A percentile compares a stretch with the other conserved stretches of the same genome.
Evolutionary conservation across 2,329 filamentous ascomycete species (phyloP).

Genomic region (Apiospora pterosperma): DNA sequence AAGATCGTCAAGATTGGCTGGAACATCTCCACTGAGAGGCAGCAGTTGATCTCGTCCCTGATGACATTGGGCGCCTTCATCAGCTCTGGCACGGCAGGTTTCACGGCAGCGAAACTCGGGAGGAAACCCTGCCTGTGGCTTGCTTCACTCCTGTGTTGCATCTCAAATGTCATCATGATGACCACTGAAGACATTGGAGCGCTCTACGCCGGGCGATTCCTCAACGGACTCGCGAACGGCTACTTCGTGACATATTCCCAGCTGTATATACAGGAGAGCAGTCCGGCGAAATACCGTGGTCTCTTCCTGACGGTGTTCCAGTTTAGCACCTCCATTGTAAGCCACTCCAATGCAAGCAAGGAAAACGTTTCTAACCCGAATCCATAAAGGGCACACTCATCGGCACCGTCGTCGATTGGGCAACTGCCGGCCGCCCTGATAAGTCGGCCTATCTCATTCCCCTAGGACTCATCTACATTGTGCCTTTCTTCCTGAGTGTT

Average conservation of each 20-base stretch:
- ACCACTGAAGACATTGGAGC: slow-evolving; percentile 47
- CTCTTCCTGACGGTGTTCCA: slow-evolving; percentile 45
- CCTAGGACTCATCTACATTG: slow-evolving; percentile 26
- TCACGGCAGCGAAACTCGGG: slow-evolving; percentile 31
- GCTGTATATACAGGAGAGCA: slow-evolving; percentile 43
- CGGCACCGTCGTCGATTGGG: slow-evolving; percentile 37
- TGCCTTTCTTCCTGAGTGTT: slow-evolving; percentile 22
- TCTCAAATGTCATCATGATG: slow-evolving; percentile 57
- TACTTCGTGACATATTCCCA: slow-evolving; percentile 55
- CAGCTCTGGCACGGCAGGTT: slow-evolving; percentile 27
- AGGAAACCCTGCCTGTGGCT: slow-evolving; percentile 41
- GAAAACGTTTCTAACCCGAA: slow-evolving; percentile 2
- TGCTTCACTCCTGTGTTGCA: slow-evolving; percentile 45
- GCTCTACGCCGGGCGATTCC: slow-evolving; percentile 50
- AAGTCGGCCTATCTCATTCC: slow-evolving; percentile 28
- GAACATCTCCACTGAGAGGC: slow-evolving; percentile 37
- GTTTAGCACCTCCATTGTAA: slow-evolving; percentile 43
- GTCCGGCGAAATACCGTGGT: slow-evolving; percentile 46
- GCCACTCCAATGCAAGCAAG: not conserved
- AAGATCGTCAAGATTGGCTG: slow-evolving; percentile 33
- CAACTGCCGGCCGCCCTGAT: slow-evolving; percentile 25
- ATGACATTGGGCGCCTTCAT: slow-evolving; percentile 33
- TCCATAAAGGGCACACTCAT: slow-evolving; percentile 36
- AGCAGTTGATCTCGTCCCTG: slow-evolving; percentile 33
- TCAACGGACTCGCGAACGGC: slow-evolving; percentile 55